These are phyloP conservation scores for Cercospora sp. DNA, from an alignment of 2,329 filamentous ascomycete species.

Conservation along the genomic window DNA sequence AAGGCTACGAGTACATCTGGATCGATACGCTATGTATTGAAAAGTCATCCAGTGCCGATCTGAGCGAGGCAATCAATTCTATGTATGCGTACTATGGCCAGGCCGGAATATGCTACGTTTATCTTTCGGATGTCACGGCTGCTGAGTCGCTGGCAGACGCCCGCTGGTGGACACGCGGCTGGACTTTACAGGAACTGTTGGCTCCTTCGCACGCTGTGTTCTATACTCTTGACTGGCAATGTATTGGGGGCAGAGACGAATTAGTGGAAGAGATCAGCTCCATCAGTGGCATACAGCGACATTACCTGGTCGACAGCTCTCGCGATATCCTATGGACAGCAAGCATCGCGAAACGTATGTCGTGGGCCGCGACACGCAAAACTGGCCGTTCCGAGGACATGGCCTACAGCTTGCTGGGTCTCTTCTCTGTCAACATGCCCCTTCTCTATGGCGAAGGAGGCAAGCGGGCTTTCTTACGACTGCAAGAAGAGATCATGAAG, in stretches of 20 bases:
- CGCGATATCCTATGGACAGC: neutral
- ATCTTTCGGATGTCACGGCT: neutral
- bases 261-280: neutral
- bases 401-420: neutral
- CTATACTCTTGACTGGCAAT: neutral
- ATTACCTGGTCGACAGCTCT: neutral
- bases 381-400: neutral
- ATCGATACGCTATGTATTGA: neutral
- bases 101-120: neutral
- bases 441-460: neutral
- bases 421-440: neutral
- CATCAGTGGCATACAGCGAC: neutral
- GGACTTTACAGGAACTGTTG: neutral
- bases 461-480: neutral
- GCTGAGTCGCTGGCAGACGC: neutral
- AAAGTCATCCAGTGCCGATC: neutral
- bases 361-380: neutral
- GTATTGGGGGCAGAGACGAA: neutral
- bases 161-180: neutral
- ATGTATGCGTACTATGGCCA: neutral
- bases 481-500: neutral
- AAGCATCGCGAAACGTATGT: slow-evolving; percentile 1
- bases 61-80: neutral
- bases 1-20: neutral
- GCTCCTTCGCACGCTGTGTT: neutral